phyloP scores from a whole-genome alignment of 179 eudicot genomes.

The Nepenthes alata region DNA sequence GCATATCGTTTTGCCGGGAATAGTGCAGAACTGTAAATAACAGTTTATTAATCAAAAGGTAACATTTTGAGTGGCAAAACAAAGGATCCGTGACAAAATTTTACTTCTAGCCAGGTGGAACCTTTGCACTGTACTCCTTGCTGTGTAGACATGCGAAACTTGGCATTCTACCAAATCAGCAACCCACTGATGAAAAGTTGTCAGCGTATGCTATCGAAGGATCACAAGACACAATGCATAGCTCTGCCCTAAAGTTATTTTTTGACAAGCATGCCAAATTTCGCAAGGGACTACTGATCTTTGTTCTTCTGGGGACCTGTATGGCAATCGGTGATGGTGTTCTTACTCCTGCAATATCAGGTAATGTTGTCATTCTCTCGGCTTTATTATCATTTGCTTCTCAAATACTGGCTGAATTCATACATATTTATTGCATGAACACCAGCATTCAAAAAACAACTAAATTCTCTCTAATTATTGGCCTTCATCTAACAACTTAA shows the following conservation, averaged over 20 bases:
- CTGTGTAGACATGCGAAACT: conserved; percentile 53
- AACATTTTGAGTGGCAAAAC: not conserved
- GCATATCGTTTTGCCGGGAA: too few species aligned
- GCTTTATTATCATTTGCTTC: too few species aligned
- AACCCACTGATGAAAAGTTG: conserved; percentile 34
- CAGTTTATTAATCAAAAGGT: too few species aligned
- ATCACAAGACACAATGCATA: conserved; percentile 27
- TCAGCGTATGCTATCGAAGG: conserved; percentile 32
- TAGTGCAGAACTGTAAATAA: too few species aligned
- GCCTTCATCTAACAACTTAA: too few species aligned
- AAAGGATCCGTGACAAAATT: not conserved
- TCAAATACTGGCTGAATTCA: too few species aligned
- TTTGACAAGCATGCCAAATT: conserved; percentile 38
- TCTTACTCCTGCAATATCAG: conserved; percentile 69
- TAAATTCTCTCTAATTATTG: too few species aligned
- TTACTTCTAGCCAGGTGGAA: conserved; percentile 47
- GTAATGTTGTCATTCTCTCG: conserved; percentile 8
- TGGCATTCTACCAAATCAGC: conserved; percentile 45
- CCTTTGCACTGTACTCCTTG: conserved; percentile 58
- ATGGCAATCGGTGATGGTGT: conserved; percentile 66
- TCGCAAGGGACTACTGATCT: conserved; percentile 35
- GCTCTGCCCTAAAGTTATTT: conserved; percentile 28
- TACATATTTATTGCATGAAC: too few species aligned
- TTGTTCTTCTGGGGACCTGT: conserved; percentile 56
- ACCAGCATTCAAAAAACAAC: too few species aligned